These are phyloP conservation scores for Magnolia officinalis DNA, from an alignment of 164 flowering plant species.

Conservation along the genomic window DNA sequence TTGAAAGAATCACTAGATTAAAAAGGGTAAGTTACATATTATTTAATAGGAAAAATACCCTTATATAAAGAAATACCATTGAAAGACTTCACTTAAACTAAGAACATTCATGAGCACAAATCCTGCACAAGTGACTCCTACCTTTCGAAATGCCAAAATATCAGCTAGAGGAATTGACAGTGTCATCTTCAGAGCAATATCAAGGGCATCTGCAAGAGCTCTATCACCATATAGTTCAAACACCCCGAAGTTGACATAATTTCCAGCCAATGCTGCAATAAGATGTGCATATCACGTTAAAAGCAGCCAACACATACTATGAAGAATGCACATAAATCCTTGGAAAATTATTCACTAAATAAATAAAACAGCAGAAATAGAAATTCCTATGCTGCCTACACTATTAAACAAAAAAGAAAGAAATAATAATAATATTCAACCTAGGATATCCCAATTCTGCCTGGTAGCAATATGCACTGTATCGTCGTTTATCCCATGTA, in stretches of 20 bases:
- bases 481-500: too few relatives aligned
- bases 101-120: too few relatives aligned
- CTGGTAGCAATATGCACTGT: too few relatives aligned
- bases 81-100: background rate
- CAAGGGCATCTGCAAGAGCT: constrained; percentile 93
- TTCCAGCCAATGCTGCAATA: constrained; percentile 82
- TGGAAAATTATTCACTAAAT: background rate
- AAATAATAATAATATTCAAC: too few relatives aligned
- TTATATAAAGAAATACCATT: background rate
- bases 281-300: constrained; percentile 12
- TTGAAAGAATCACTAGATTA: too few relatives aligned
- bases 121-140: constrained; percentile 16
- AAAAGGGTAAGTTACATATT: too few relatives aligned
- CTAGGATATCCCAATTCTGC: background rate
- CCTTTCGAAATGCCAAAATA: constrained; percentile 86
- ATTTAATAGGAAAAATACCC: background rate
- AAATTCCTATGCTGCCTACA: background rate
- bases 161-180: constrained; percentile 87
- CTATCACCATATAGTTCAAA: constrained; percentile 98
- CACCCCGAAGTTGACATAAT: constrained; percentile 96
- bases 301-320: background rate
- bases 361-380: background rate
- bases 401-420: background rate
- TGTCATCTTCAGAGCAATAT: constrained; percentile 81
- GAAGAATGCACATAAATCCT: background rate